Conservation (phyloP, 2,329 filamentous ascomycete species). For the Penicillium sclerotiorum region DNA sequence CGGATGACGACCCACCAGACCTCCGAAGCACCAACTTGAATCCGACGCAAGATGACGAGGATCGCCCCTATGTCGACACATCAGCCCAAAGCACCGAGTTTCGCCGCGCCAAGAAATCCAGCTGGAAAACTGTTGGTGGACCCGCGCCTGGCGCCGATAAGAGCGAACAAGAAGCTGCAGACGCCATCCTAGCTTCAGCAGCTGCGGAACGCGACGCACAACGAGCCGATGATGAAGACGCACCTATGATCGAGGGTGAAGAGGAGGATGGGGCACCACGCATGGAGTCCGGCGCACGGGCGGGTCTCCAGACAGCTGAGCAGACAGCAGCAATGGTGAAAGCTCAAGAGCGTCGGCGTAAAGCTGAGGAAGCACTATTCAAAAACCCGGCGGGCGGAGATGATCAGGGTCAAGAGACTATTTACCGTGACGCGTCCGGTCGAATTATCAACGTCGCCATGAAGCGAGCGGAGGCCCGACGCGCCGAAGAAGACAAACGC, state of each 20-base stretch:
- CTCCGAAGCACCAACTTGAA: constrained; percentile 33
- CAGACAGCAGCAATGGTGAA: constrained; percentile 73
- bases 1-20: constrained; percentile 44
- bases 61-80: constrained; percentile 35
- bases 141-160: constrained; percentile 12
- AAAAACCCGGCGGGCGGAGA: constrained; percentile 43
- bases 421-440: constrained; percentile 93
- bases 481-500: constrained; percentile 72
- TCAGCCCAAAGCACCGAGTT: constrained; percentile 53
- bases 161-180: constrained; percentile 65
- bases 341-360: constrained; percentile 60
- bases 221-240: constrained; percentile 53
- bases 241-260: constrained; percentile 45
- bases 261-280: constrained; percentile 49
- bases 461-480: constrained; percentile 84
- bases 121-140: constrained; percentile 73
- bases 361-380: constrained; percentile 46
- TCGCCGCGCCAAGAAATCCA: constrained; percentile 73
- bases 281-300: constrained; percentile 87
- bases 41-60: constrained; percentile 38
- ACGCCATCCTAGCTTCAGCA: constrained; percentile 74
- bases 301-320: constrained; percentile 81
- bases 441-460: constrained; percentile 91
- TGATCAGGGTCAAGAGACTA: constrained; percentile 70
- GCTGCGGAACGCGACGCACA: constrained; percentile 66